Percentiles rank a stretch among this genome's conserved stretches.
These are phyloP conservation scores for Rhodotorula paludigena DNA, from an alignment of 768 basidiomycete species.

Conservation along the genomic window DNA sequence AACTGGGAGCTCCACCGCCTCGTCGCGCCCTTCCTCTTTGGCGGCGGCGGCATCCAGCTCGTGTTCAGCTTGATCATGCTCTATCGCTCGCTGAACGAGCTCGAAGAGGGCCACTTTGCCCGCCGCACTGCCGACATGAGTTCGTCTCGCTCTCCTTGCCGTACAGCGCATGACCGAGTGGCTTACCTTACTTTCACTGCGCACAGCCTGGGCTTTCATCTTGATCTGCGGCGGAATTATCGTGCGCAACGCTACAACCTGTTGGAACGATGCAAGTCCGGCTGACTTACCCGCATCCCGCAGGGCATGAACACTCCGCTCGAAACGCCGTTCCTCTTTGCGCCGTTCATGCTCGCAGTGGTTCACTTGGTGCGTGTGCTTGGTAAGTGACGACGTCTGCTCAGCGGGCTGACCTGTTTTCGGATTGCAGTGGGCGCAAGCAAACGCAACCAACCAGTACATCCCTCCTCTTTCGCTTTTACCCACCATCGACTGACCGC, in stretches of 20 bases:
- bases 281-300: background rate
- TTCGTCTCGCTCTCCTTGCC: slow-evolving; percentile 53
- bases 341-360: slow-evolving; percentile 63
- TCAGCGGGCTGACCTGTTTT: background rate
- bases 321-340: slow-evolving; percentile 56
- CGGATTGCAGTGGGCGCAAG: slow-evolving; percentile 25
- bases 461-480: slow-evolving; percentile 28
- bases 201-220: slow-evolving; percentile 24
- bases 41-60: slow-evolving; percentile 58
- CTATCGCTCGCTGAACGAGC: slow-evolving; percentile 61
- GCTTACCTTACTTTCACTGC: no score
- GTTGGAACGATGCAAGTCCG: background rate
- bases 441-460: slow-evolving; percentile 18
- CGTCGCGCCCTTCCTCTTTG: slow-evolving; percentile 65
- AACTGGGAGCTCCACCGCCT: slow-evolving; percentile 56
- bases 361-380: slow-evolving; percentile 54
- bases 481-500: slow-evolving; percentile 44
- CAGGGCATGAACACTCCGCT: slow-evolving; percentile 60
- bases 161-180: background rate
- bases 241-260: background rate
- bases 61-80: slow-evolving; percentile 68
- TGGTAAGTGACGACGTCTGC: background rate
- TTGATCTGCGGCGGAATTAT: slow-evolving; percentile 32
- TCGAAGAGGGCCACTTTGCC: slow-evolving; percentile 61
- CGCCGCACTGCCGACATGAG: slow-evolving; percentile 69